A percentile compares a stretch with the other conserved stretches of the same genome.
These are phyloP conservation scores for Prinsepia uniflora DNA, from an alignment of 306 rosid genomes.

Conservation along the genomic window DNA sequence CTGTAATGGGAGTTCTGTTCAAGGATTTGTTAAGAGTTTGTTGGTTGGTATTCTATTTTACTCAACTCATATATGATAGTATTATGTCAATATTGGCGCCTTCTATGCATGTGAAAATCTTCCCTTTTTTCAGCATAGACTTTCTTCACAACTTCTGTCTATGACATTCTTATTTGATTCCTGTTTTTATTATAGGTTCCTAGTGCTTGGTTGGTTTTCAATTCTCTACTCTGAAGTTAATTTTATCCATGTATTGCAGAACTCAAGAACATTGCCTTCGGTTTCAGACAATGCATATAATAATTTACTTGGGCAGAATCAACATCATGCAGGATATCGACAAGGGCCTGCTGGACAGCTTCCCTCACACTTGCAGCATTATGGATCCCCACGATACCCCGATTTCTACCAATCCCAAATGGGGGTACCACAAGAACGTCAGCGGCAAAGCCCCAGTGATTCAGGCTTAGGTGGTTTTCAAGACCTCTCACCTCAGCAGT, in stretches of 20 bases:
- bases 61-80: too few relatives aligned
- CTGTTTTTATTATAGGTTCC: not conserved
- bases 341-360: conserved; percentile 27
- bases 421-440: conserved; percentile 28
- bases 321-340: conserved; percentile 24
- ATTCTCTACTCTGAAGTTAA: not conserved
- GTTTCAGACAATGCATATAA: conserved; percentile 26
- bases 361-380: conserved; percentile 25
- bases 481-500: conserved; percentile 37
- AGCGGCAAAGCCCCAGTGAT: conserved; percentile 25
- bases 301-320: conserved; percentile 29
- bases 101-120: not conserved
- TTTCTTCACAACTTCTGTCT: too few relatives aligned
- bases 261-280: conserved; percentile 26
- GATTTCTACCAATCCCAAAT: conserved; percentile 25
- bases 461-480: conserved; percentile 18
- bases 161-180: not conserved
- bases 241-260: conserved; percentile 18
- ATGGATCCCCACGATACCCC: conserved; percentile 22
- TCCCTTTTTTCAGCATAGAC: too few relatives aligned
- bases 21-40: not conserved
- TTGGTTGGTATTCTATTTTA: not conserved
- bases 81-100: too few relatives aligned
- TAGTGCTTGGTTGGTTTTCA: not conserved
- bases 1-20: not conserved